phyloP scores from a whole-genome alignment of 2,329 filamentous ascomycete species.

The Fusarium nanum region DNA sequence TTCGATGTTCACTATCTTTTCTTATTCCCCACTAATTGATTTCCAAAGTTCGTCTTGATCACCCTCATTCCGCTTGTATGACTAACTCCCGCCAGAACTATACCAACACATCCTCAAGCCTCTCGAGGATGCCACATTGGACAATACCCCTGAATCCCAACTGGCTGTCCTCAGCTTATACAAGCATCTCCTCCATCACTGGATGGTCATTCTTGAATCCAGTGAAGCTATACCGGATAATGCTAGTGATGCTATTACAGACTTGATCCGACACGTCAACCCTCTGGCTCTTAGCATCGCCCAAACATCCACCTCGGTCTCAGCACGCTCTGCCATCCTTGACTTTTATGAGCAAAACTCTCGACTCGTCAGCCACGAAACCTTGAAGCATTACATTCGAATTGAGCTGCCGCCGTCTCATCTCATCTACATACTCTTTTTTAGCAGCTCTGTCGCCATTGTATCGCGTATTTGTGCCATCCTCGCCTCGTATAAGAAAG shows the following conservation, averaged over 20 bases:
- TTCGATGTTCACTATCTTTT: slow-evolving; percentile 68
- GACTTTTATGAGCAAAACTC: slow-evolving; percentile 77
- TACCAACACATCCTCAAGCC: slow-evolving; percentile 60
- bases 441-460: slow-evolving; percentile 70
- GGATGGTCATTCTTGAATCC: slow-evolving; percentile 61
- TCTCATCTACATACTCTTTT: slow-evolving; percentile 77
- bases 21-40: slow-evolving; percentile 63
- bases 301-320: slow-evolving; percentile 60
- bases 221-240: slow-evolving; percentile 51
- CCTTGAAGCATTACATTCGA: slow-evolving; percentile 65
- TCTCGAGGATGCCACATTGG: slow-evolving; percentile 64
- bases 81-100: slow-evolving; percentile 59
- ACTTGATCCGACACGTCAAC: slow-evolving; percentile 63
- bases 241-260: slow-evolving; percentile 54
- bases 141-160: slow-evolving; percentile 64
- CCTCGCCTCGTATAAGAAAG: slow-evolving; percentile 77
- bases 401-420: slow-evolving; percentile 75
- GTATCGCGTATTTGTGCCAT: slow-evolving; percentile 77
- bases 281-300: slow-evolving; percentile 68
- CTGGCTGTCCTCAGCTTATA: slow-evolving; percentile 74
- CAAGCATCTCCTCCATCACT: slow-evolving; percentile 71
- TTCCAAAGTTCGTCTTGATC: slow-evolving; percentile 63
- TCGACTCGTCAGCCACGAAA: slow-evolving; percentile 64
- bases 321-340: slow-evolving; percentile 68
- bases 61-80: not conserved